A percentile compares a stretch with the other conserved stretches of the same genome.
These are phyloP conservation scores for Sclerospora graminicola DNA, from an alignment of 352 stramenopile species.

Conservation along the genomic window DNA sequence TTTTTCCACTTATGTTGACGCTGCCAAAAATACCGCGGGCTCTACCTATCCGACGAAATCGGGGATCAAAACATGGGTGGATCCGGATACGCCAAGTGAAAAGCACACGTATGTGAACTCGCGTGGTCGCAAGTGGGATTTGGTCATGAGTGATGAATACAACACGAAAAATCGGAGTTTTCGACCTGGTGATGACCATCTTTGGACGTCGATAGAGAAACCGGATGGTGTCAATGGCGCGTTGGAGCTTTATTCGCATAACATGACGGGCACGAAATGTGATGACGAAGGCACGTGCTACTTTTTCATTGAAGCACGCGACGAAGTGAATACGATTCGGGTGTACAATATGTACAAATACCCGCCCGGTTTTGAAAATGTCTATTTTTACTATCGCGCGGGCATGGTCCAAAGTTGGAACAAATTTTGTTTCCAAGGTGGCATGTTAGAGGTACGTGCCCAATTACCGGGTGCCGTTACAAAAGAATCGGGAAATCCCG, in stretches of 20 bases:
- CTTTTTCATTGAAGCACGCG: conserved; percentile 46
- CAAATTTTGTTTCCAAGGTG: conserved; percentile 90
- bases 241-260: conserved; percentile 58
- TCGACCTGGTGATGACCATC: conserved; percentile 86
- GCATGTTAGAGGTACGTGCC: conserved; percentile 79
- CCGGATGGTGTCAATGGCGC: conserved; percentile 65
- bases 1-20: not conserved
- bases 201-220: conserved; percentile 86
- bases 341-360: conserved; percentile 58
- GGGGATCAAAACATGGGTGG: conserved; percentile 48
- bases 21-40: not conserved
- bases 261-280: conserved; percentile 55
- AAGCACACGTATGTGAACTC: conserved; percentile 38
- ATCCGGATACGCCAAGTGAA: conserved; percentile 35
- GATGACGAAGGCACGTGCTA: conserved; percentile 46
- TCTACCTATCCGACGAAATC: conserved; percentile 35
- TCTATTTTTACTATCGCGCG: conserved; percentile 37
- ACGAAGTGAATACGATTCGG: conserved; percentile 24
- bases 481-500: conserved; percentile 30
- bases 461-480: conserved; percentile 79
- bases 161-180: conserved; percentile 72
- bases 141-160: conserved; percentile 77
- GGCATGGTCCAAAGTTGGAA: conserved; percentile 89
- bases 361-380: conserved; percentile 36
- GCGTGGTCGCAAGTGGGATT: conserved; percentile 39